phyloP scores from a whole-genome alignment of 139 green algal species.

The Chlamydomonas incerta region DNA sequence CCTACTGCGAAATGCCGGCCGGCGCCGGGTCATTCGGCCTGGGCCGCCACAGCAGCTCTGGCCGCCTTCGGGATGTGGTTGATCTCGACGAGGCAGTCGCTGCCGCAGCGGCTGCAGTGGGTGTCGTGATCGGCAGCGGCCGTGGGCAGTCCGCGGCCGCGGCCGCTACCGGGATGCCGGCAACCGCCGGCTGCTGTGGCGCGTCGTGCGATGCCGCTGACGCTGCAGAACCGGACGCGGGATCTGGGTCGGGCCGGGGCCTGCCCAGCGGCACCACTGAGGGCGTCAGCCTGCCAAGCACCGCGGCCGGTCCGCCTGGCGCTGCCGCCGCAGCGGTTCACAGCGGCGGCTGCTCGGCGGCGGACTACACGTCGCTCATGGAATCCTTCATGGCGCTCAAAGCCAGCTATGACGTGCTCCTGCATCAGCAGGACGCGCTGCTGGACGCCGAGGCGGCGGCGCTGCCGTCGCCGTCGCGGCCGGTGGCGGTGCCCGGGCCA shows the following conservation, averaged over 20 bases:
- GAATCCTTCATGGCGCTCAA: constrained; percentile 7
- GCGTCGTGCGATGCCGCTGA: too few relatives aligned
- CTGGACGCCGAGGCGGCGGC: not conserved
- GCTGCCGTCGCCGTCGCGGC: not conserved
- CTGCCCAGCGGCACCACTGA: not conserved
- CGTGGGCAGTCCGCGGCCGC: too few relatives aligned
- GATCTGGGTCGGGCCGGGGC: too few relatives aligned
- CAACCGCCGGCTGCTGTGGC: too few relatives aligned
- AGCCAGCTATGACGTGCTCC: constrained; percentile 12
- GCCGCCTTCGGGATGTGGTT: not conserved
- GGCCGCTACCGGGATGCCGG: too few relatives aligned
- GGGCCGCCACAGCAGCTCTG: not conserved
- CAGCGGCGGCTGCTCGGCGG: too few relatives aligned
- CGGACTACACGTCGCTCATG: constrained; percentile 25
- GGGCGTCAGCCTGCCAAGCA: too few relatives aligned
- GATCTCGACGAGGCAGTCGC: not conserved
- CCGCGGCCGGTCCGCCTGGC: too few relatives aligned
- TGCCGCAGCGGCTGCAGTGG: not conserved
- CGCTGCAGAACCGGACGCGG: too few relatives aligned
- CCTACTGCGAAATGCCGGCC: constrained; percentile 15
- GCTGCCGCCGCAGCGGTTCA: too few relatives aligned
- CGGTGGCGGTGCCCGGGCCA: not conserved
- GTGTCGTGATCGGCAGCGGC: too few relatives aligned
- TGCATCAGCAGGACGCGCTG: not conserved
- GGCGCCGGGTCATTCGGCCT: not conserved